A percentile compares a stretch with the other conserved stretches of the same genome.
Evolutionary conservation across 495 filamentous ascomycete genomes (phyloP).

Genomic region (Clohesyomyces aquaticus): DNA sequence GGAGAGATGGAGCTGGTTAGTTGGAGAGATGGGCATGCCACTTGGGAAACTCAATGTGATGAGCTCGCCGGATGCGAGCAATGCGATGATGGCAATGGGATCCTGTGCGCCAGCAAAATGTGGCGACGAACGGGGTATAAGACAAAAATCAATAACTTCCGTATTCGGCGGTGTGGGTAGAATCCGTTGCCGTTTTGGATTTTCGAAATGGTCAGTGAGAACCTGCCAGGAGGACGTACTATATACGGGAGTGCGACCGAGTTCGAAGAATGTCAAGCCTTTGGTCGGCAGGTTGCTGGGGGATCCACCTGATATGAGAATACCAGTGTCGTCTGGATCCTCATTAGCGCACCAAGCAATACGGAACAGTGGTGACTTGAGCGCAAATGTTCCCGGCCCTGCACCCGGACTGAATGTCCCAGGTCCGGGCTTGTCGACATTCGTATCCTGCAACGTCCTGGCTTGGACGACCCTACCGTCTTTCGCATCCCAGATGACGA

Average conservation of each 20-base stretch:
- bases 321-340: conserved; percentile 88
- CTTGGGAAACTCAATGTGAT: conserved; percentile 87
- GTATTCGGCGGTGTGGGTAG: conserved; percentile 79
- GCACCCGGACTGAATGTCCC: conserved; percentile 51
- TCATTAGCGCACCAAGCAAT: conserved; percentile 90
- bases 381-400: conserved; percentile 52
- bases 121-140: conserved; percentile 78
- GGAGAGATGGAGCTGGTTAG: conserved; percentile 84
- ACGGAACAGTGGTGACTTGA: conserved; percentile 72
- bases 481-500: conserved; percentile 93
- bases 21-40: conserved; percentile 85
- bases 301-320: conserved; percentile 83
- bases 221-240: conserved; percentile 87
- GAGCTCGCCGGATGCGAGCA: conserved; percentile 84
- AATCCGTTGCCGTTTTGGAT: conserved; percentile 66
- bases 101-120: conserved; percentile 88
- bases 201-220: conserved; percentile 74
- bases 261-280: conserved; percentile 83
- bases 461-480: conserved; percentile 87
- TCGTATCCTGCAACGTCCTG: conserved; percentile 71
- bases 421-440: conserved; percentile 65
- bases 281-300: conserved; percentile 64
- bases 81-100: conserved; percentile 77
- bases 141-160: conserved; percentile 76
- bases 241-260: conserved; percentile 87